Conservation (phyloP, 2,329 filamentous ascomycete species). For the Exophiala aquamarina region DNA sequence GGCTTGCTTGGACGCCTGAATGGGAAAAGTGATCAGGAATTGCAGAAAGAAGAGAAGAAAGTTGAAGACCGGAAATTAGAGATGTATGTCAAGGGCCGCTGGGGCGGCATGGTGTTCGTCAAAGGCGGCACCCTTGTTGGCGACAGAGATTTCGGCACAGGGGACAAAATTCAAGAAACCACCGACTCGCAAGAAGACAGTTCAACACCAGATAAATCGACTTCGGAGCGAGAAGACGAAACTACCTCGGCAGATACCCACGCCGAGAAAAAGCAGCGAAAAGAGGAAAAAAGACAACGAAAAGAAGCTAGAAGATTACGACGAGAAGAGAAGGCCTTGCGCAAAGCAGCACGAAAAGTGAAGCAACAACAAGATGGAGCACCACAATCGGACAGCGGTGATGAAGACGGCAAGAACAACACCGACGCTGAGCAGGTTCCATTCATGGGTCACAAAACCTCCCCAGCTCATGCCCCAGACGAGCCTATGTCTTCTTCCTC, state of each 20-base stretch:
- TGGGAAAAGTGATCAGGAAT: slow-evolving; percentile 73
- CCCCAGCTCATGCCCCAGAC: slow-evolving; percentile 14
- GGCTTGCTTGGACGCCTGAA: slow-evolving; percentile 85
- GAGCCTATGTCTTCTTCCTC: slow-evolving; percentile 20
- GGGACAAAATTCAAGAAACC: slow-evolving; percentile 41
- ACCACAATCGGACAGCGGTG: slow-evolving; percentile 19
- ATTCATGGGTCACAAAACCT: slow-evolving; percentile 7
- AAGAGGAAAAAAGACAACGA: slow-evolving; percentile 26
- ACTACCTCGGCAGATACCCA: slow-evolving; percentile 30
- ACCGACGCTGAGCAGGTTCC: neutral
- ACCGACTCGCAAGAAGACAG: slow-evolving; percentile 31
- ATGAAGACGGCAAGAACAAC: slow-evolving; percentile 7
- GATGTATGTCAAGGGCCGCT: slow-evolving; percentile 72
- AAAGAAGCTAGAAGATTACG: slow-evolving; percentile 34
- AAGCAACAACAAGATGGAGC: slow-evolving; percentile 28
- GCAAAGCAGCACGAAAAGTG: slow-evolving; percentile 22
- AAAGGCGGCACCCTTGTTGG: slow-evolving; percentile 72
- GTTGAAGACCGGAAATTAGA: slow-evolving; percentile 70
- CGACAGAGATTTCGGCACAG: slow-evolving; percentile 38
- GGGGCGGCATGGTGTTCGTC: slow-evolving; percentile 82
- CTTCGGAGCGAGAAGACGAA: slow-evolving; percentile 29
- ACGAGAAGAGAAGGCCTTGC: slow-evolving; percentile 34
- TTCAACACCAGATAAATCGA: neutral
- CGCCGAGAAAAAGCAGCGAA: slow-evolving; percentile 28
- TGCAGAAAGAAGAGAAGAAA: slow-evolving; percentile 68